Conservation (phyloP, 768 basidiomycete genomes). For the Mycena metata region DNA sequence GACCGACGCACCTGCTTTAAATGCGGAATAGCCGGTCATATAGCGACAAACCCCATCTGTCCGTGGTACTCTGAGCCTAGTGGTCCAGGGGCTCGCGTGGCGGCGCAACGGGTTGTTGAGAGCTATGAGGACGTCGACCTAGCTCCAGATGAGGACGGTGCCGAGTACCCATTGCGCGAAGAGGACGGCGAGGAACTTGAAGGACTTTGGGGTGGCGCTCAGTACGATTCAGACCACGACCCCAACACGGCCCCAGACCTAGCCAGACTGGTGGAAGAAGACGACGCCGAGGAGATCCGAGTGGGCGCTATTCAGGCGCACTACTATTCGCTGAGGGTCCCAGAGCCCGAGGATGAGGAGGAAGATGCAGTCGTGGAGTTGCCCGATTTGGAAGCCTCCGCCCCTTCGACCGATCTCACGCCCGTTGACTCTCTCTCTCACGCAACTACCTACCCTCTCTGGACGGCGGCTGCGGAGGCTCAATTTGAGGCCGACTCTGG, state of each 20-base stretch:
- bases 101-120: neutral
- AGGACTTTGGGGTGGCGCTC: neutral
- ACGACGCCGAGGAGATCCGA: neutral
- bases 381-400: too few species aligned
- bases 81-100: neutral
- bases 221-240: neutral
- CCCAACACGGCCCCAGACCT: neutral
- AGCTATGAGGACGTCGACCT: neutral
- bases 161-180: neutral
- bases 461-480: too few species aligned
- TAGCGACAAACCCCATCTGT: neutral
- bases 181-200: neutral
- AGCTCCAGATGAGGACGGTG: neutral
- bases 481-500: too few species aligned
- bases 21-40: neutral
- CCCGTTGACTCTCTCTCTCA: too few species aligned
- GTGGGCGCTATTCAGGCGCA: neutral
- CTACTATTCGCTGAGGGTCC: too few species aligned
- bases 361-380: too few species aligned
- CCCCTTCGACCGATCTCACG: too few species aligned
- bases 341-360: too few species aligned
- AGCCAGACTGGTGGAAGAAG: neutral
- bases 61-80: neutral
- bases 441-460: too few species aligned
- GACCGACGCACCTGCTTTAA: slow-evolving; percentile 7